These are phyloP conservation scores for Elsinoe necatrix DNA, from an alignment of 2,329 filamentous ascomycete species.

Conservation along the genomic window DNA sequence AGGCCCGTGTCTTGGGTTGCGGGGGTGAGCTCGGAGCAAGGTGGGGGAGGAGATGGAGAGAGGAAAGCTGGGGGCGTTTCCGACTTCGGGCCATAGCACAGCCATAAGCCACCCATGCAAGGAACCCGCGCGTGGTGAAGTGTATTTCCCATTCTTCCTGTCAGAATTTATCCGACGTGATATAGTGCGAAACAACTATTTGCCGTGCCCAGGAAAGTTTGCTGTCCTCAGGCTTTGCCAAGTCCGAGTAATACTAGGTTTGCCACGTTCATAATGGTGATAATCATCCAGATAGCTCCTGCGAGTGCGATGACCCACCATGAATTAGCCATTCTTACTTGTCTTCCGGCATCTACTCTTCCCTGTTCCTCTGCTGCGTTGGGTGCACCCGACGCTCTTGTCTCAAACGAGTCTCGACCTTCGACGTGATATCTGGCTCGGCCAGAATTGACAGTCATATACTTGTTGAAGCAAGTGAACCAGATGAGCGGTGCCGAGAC, in stretches of 20 bases:
- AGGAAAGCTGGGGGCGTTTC: neutral
- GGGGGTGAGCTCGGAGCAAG: slow-evolving; percentile 8
- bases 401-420: neutral
- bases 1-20: slow-evolving; percentile 2
- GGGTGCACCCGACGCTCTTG: neutral
- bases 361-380: neutral
- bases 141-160: neutral
- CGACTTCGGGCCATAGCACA: neutral
- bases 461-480: slow-evolving; percentile 70
- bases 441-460: slow-evolving; percentile 56
- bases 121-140: neutral
- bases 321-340: slow-evolving; percentile 59
- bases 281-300: slow-evolving; percentile 61
- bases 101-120: neutral
- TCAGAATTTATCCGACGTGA: neutral
- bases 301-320: slow-evolving; percentile 55
- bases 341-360: slow-evolving; percentile 10
- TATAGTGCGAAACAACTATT: neutral
- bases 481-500: slow-evolving; percentile 76
- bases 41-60: neutral
- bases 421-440: neutral
- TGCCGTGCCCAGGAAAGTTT: neutral
- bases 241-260: slow-evolving; percentile 58
- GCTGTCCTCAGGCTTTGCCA: slow-evolving; percentile 30
- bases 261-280: slow-evolving; percentile 71